Evolutionary conservation across 2,329 filamentous ascomycete genomes (phyloP).

Genomic region (Aurifilum marmelostoma): DNA sequence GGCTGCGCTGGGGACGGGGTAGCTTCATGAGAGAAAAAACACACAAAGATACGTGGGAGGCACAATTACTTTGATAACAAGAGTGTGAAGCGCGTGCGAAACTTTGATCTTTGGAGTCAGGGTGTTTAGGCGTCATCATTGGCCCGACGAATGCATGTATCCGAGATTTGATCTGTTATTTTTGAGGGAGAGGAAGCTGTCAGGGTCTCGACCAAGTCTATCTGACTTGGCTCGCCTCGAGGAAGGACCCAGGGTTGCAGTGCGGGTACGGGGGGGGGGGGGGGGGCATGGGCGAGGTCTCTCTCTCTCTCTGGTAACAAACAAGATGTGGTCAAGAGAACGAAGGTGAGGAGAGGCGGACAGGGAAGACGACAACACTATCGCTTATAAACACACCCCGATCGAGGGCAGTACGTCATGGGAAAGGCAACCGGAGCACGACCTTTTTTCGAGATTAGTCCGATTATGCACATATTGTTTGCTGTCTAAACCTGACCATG

Average conservation of each 20-base stretch:
- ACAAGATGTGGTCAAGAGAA: not conserved
- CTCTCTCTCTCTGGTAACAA: not conserved
- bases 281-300: conserved; percentile 3
- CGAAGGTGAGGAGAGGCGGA: not conserved
- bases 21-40: not conserved
- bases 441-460: conserved; percentile 9
- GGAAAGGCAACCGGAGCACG: not conserved
- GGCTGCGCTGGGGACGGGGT: not conserved
- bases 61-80: conserved; percentile 12
- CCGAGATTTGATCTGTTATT: conserved; percentile 4
- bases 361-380: conserved; percentile 19
- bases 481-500: not conserved
- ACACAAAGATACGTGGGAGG: not conserved
- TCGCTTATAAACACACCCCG: conserved; percentile 26
- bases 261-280: not conserved
- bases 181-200: not conserved
- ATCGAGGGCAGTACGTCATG: conserved; percentile 6
- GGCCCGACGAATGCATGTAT: conserved; percentile 24
- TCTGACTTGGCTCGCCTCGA: conserved; percentile 1
- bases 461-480: conserved; percentile 12
- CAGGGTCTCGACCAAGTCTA: not conserved
- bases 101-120: conserved; percentile 12
- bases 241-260: not conserved
- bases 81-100: conserved; percentile 13
- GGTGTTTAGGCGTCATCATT: conserved; percentile 28